phyloP scores from a whole-genome alignment of 1,139 yeast species.

The Chernovozyma aurita region DNA sequence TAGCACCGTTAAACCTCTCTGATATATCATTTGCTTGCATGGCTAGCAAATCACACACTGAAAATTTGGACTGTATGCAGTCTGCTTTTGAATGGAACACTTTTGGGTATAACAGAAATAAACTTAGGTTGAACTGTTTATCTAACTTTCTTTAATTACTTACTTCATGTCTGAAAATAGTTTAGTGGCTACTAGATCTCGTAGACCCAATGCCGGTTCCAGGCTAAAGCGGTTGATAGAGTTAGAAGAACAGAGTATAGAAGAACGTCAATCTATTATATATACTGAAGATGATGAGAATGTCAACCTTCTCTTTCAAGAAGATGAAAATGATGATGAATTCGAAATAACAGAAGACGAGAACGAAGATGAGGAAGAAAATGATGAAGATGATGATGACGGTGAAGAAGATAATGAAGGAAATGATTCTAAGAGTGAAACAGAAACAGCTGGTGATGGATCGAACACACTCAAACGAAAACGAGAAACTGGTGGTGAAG shows the following conservation, averaged over 20 bases:
- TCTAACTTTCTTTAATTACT: no score
- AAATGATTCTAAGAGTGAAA: slow-evolving; percentile 12
- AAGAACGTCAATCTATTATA: slow-evolving; percentile 26
- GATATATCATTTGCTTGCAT: no score
- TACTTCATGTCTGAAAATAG: slow-evolving; percentile 35
- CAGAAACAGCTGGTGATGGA: slow-evolving; percentile 13
- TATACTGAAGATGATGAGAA: slow-evolving; percentile 66
- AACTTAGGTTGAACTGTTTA: no score
- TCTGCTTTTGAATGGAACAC: no score
- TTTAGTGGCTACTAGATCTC: slow-evolving; percentile 65
- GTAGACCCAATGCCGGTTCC: slow-evolving; percentile 90
- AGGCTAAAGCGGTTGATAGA: slow-evolving; percentile 69
- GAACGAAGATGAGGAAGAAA: slow-evolving; percentile 18
- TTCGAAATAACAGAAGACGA: slow-evolving; percentile 47
- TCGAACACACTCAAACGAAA: slow-evolving; percentile 5
- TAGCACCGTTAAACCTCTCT: no score
- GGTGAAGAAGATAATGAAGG: slow-evolving; percentile 21
- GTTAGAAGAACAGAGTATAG: slow-evolving; percentile 51
- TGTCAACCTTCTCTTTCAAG: slow-evolving; percentile 71
- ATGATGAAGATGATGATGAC: slow-evolving; percentile 14
- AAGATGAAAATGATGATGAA: slow-evolving; percentile 80
- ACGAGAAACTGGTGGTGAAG: slow-evolving; percentile 14
- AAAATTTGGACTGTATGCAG: no score
- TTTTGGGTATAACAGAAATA: no score
- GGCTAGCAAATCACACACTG: no score